Conservation (phyloP, 768 basidiomycete species). For the Leccinum variicolor region DNA sequence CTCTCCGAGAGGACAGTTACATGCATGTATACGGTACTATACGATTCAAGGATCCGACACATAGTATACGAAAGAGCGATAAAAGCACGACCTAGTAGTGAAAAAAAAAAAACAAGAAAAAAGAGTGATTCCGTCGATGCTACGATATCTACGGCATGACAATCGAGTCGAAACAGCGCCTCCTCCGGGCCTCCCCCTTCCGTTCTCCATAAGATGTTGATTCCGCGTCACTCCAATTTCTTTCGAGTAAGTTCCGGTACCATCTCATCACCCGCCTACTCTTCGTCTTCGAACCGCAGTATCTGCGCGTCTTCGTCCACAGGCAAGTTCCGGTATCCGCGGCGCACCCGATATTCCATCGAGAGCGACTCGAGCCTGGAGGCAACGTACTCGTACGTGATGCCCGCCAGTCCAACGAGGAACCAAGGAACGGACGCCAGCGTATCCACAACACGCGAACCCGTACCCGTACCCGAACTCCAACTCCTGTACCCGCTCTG, state of each 20-base stretch:
- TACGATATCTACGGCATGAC: not conserved
- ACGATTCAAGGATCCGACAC: not conserved
- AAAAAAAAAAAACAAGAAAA: not conserved
- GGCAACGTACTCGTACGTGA: constrained; percentile 65
- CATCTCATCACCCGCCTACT: constrained; percentile 18
- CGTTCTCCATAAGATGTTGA: not conserved
- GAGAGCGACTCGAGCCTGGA: constrained; percentile 41
- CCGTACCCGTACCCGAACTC: constrained; percentile 12
- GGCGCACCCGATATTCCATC: constrained; percentile 42
- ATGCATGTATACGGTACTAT: not conserved
- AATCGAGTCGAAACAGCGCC: not conserved
- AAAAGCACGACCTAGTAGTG: not conserved
- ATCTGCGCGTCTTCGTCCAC: constrained; percentile 90
- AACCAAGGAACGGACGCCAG: constrained; percentile 90
- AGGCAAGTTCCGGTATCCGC: constrained; percentile 74
- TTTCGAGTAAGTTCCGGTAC: not conserved
- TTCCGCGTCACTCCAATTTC: not conserved
- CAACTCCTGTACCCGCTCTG: constrained; percentile 22
- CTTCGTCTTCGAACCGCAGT: constrained; percentile 80
- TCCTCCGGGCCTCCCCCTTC: not conserved
- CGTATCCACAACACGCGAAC: constrained; percentile 59
- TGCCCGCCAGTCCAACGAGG: constrained; percentile 71
- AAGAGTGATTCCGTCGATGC: not conserved
- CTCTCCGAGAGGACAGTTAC: not conserved
- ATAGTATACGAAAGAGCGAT: not conserved